Conservation (phyloP, 2,329 filamentous ascomycete genomes). For the Sclerotinia borealis region DNA sequence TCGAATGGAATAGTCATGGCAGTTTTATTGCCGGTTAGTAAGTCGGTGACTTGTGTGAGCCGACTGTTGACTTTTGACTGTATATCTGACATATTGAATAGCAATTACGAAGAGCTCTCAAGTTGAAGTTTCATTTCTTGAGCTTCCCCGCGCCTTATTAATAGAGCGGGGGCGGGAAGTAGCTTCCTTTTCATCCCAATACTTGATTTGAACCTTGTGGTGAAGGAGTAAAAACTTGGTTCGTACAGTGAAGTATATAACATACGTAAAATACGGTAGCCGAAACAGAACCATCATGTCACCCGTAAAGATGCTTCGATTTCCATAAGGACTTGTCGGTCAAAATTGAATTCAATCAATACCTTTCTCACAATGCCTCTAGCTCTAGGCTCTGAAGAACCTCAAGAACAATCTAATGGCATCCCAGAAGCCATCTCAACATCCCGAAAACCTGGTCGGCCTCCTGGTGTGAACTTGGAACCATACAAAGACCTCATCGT, state of each 20-base stretch:
- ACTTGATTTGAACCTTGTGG: neutral
- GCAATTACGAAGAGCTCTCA: neutral
- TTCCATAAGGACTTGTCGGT: neutral
- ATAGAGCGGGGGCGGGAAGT: neutral
- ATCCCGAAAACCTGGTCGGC: conserved; percentile 24
- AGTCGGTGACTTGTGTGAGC: conserved; percentile 26
- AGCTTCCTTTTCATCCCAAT: neutral
- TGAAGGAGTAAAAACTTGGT: neutral
- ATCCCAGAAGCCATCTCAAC: neutral
- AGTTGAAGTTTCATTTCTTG: neutral
- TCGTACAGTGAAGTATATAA: no score
- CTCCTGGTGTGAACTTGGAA: conserved; percentile 24
- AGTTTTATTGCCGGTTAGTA: conserved; percentile 24
- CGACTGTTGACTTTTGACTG: conserved; percentile 17
- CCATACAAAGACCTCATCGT: conserved; percentile 28
- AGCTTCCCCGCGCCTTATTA: neutral
- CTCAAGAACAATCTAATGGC: neutral
- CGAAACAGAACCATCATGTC: neutral
- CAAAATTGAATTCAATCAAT: neutral
- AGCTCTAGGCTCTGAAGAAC: neutral
- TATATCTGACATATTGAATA: conserved; percentile 18
- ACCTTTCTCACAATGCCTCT: neutral
- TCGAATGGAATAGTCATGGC: conserved; percentile 28
- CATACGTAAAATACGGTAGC: neutral
- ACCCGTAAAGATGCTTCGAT: neutral